A percentile compares a stretch with the other conserved stretches of the same genome.
Conservation (phyloP, 139 green algal genomes). For the Limnomonas spitsbergensis region DNA sequence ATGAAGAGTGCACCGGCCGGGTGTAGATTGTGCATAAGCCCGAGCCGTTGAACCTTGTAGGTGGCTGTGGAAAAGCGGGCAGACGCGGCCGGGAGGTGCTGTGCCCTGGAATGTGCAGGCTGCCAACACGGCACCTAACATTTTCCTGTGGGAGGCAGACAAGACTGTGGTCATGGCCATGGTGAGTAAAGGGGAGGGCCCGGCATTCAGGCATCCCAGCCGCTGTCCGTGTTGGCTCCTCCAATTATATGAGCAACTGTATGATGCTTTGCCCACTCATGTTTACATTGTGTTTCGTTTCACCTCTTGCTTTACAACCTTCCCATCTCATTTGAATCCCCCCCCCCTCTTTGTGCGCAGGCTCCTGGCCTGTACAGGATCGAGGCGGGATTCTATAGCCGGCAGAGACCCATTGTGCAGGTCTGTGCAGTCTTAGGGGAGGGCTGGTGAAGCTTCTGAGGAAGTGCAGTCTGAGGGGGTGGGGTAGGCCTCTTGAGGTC, state of each 20-base stretch:
- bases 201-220: not conserved
- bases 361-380: constrained; percentile 47
- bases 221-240: too few relatives aligned
- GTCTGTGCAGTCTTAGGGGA: not conserved
- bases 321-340: too few relatives aligned
- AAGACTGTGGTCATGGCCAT: constrained; percentile 39
- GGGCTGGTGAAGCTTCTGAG: not conserved
- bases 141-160: constrained; percentile 54
- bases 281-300: too few relatives aligned
- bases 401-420: constrained; percentile 46
- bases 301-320: too few relatives aligned
- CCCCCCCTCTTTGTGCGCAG: too few relatives aligned
- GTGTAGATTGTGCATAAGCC: too few relatives aligned
- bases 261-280: too few relatives aligned
- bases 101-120: constrained; percentile 32
- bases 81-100: not conserved
- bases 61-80: constrained; percentile 26
- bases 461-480: not conserved
- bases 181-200: not conserved
- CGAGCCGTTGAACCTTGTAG: too few relatives aligned
- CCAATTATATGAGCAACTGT: not conserved
- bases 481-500: not conserved
- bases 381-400: constrained; percentile 48
- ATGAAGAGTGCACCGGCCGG: too few relatives aligned
- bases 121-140: constrained; percentile 53